Evolutionary conservation across 73 alveolate genomes (phyloP).

Genomic region (Tetrahymena malaccensis): DNA sequence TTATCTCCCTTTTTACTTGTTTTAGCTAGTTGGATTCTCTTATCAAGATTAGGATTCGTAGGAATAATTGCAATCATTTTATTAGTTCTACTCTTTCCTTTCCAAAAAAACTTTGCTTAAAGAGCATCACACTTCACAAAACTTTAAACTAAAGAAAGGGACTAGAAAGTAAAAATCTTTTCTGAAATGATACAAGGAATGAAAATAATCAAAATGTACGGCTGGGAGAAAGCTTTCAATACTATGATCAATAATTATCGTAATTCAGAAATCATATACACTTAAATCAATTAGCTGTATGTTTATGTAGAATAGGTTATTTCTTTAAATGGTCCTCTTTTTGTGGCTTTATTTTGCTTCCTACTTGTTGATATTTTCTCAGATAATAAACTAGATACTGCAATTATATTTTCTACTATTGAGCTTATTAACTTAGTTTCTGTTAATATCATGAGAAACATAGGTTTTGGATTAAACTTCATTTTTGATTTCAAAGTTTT

Average conservation of each 20-base stretch:
- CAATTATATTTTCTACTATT: constrained; percentile 7
- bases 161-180: constrained; percentile 8
- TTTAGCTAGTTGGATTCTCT: background rate
- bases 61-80: constrained; percentile 17
- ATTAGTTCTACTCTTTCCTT: constrained; percentile 7
- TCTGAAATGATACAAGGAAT: constrained; percentile 39
- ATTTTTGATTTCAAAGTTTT: background rate
- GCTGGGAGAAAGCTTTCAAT: constrained; percentile 39
- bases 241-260: background rate
- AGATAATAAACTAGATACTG: background rate
- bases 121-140: background rate
- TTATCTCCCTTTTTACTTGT: constrained; percentile 1
- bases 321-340: constrained; percentile 9
- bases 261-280: background rate
- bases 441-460: background rate
- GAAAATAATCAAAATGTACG: constrained; percentile 39
- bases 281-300: background rate
- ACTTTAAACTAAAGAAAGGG: background rate
- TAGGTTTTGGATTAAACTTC: background rate
- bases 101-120: constrained; percentile 1
- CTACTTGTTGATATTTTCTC: constrained; percentile 6
- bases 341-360: constrained; percentile 23
- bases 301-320: constrained; percentile 8
- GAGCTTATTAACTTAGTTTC: background rate
- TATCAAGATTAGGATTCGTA: constrained; percentile 16